Evolutionary conservation across 805 yeast species (phyloP).

Genomic region (Komagataella pastoris): DNA sequence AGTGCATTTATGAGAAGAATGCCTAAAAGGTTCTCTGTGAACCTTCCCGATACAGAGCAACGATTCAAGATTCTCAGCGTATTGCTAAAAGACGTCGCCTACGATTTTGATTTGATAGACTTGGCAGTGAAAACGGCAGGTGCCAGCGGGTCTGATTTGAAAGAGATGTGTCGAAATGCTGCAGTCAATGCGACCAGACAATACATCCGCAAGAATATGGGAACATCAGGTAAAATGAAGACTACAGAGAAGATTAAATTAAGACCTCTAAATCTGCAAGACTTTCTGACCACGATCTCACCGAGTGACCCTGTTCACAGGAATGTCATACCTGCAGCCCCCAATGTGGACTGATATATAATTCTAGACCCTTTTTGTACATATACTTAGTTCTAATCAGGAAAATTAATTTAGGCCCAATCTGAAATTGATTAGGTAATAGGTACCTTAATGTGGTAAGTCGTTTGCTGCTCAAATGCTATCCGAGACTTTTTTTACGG

Average conservation of each 20-base stretch:
- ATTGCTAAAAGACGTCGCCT: conserved; percentile 62
- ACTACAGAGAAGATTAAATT: conserved; percentile 25
- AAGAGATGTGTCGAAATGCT: conserved; percentile 87
- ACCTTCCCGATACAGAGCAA: conserved; percentile 70
- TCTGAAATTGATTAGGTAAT: background rate
- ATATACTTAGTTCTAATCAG: background rate
- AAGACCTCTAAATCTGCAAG: conserved; percentile 51
- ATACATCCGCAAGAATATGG: conserved; percentile 47
- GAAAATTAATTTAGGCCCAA: background rate
- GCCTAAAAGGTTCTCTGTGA: conserved; percentile 85
- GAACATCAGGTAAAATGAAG: conserved; percentile 22
- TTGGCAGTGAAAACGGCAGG: conserved; percentile 60
- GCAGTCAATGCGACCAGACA: conserved; percentile 85
- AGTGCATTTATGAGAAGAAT: conserved; percentile 93
- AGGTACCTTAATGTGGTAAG: background rate
- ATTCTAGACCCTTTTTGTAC: background rate
- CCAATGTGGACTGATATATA: background rate
- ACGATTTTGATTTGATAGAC: conserved; percentile 41
- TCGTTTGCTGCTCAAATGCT: background rate
- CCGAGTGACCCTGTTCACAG: conserved; percentile 14
- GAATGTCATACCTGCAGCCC: background rate
- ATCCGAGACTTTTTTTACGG: no score
- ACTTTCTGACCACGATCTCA: conserved; percentile 34
- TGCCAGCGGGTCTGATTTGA: conserved; percentile 81
- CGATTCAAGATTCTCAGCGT: conserved; percentile 74